Base-by-base conservation (phyloP, 1,284 basidiomycete species). In the Anthracocystis setariae region DNA sequence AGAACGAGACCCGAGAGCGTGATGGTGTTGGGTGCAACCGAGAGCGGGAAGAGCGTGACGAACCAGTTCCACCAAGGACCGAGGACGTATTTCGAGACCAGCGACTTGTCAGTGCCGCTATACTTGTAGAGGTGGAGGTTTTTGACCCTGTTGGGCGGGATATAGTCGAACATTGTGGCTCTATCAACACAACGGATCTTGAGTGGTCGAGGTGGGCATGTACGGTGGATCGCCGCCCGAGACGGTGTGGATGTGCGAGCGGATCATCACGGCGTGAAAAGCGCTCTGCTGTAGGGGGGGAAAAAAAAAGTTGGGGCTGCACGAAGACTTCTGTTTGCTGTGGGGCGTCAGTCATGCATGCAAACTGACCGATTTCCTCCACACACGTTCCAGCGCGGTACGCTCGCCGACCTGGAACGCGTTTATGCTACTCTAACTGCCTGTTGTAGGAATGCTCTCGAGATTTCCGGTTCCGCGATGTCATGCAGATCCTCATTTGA, bases 61-160 rank as follows among this genome's bases (percentile, higher is more conserved):
- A 98, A 90, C 90, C 91, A 91, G 66, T 88, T 94, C 95, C 95
- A 98, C 85, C 91, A 98, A 1, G 92, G 93, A 51, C 90, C 89
- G 58, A 98, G 87, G 33, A 97, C 85, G 84, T 92, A 91, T 82
- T 88, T 87, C 40, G 92, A 92, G 2, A 84, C 79, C 42, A 87
- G 83, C 7, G 83, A 86, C 76, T 87, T 85, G 82, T 88, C 88
- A 20, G 85, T 83, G 13, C 85, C 85, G 33, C 85, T 85, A 77
- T 88, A 88, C 76, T 87, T 87, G 85, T 88, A 88, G 68, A 85
- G 81, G 77, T 86, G 85, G 45, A 88, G 82, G 23, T 85, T 85
- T 17, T 79, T 74, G 27, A 86, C 83, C 61, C 86, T 84, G 27
- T 78, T 70, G 23, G 82, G 74, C 44, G 86, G 83, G 70, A 85